Conservation (phyloP, 148 eudicot genomes). For the Amaranthus hypochondriacus region DNA sequence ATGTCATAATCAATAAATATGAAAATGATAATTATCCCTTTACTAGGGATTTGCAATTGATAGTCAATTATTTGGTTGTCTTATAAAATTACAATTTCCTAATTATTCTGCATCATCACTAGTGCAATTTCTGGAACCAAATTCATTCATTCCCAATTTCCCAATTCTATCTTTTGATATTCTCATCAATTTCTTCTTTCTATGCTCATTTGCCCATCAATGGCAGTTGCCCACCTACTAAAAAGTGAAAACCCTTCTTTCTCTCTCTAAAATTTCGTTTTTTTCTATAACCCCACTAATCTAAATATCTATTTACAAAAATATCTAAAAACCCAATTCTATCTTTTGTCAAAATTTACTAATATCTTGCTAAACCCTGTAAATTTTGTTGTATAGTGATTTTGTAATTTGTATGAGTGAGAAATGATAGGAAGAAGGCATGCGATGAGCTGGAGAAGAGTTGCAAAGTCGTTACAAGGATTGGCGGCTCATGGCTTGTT, state of each 20-base stretch:
- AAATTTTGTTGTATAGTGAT: not conserved
- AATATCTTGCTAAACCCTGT: not conserved
- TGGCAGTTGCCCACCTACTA: constrained; percentile 5
- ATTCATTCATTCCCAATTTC: not conserved
- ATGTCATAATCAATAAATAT: constrained; percentile 10
- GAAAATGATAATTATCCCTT: not conserved
- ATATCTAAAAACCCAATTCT: not conserved
- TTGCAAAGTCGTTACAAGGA: constrained; percentile 61
- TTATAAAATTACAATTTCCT: not conserved
- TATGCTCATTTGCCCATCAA: not conserved
- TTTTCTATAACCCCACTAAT: constrained; percentile 4
- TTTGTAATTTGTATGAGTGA: not conserved
- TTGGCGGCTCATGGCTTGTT: constrained; percentile 61
- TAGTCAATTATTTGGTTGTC: not conserved
- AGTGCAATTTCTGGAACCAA: not conserved
- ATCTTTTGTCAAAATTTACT: not conserved
- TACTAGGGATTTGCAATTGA: not conserved
- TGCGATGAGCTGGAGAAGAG: constrained; percentile 76
- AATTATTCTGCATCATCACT: not conserved
- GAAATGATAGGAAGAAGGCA: constrained; percentile 20
- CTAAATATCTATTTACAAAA: not conserved
- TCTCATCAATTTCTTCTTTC: not conserved
- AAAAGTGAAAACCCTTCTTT: not conserved
- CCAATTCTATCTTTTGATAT: not conserved
- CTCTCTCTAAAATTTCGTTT: not conserved